Evolutionary conservation across 2,329 filamentous ascomycete genomes (phyloP).

Genomic region (Aspergillaceae sp.): DNA sequence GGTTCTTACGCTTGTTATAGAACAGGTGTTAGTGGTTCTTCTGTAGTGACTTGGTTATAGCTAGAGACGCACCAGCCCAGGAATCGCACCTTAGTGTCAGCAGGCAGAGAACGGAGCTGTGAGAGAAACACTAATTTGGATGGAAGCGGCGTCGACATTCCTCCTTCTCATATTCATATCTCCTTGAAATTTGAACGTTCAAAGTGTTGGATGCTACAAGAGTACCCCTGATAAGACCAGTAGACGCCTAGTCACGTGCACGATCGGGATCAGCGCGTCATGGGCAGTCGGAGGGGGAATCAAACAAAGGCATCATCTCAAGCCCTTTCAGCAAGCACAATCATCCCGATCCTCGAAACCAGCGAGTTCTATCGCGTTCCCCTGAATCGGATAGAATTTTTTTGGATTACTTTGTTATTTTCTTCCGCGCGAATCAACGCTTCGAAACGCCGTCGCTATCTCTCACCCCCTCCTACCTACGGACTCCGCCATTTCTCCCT

Average conservation of each 20-base stretch:
- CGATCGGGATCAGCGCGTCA: not conserved
- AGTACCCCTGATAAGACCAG: not conserved
- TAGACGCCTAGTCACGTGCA: not conserved
- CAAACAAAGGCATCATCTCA: not conserved
- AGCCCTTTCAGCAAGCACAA: not conserved
- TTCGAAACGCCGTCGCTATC: not conserved
- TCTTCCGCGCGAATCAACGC: not conserved
- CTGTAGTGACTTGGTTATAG: not conserved
- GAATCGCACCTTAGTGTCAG: conserved; percentile 77
- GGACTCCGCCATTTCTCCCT: not conserved
- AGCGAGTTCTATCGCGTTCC: not conserved
- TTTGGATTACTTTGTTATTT: not conserved
- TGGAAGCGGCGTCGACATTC: conserved; percentile 50
- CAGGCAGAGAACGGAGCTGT: conserved; percentile 44
- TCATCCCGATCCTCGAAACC: not conserved
- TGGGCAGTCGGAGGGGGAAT: not conserved
- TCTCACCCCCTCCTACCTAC: not conserved
- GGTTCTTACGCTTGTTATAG: conserved; percentile 44
- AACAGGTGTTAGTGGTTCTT: not conserved
- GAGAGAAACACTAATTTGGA: conserved; percentile 59
- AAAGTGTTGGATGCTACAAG: not conserved
- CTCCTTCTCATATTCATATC: not conserved
- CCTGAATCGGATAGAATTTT: no score
- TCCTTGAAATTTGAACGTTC: not conserved
- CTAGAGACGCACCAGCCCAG: conserved; percentile 66